Base-by-base conservation (phyloP, 768 basidiomycete genomes). In the Cyclocybe cylindracea region DNA sequence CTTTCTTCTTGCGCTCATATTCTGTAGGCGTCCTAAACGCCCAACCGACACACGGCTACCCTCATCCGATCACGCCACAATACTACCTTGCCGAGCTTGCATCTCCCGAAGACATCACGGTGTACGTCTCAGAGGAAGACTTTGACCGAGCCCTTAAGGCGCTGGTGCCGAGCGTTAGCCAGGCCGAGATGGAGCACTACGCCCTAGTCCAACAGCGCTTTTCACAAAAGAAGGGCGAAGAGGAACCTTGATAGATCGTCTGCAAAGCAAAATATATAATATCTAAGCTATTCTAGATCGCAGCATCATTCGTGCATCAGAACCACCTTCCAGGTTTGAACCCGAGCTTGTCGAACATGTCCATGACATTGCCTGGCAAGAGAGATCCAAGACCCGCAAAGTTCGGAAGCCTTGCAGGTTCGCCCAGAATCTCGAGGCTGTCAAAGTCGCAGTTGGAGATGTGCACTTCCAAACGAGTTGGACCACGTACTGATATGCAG, bases 81-180 rank as follows among this genome's bases (percentile, higher is more conserved):
- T 96, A 94, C 61, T 98, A 91, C 60, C 81, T 98, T 7, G 79
- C 87, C 9, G 93, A 94, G 64, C 75, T 97, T 57, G 93, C 92
- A 0, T 72, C 74, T 5, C 67, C 78, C 0, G 76, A 74, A 18
- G 94, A 96, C 51, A 79, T 87, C 10, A 78, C 82, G 10, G 86
- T 98, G 10, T 71, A 85, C n/a, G 92, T 98, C 0, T 78, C 78
- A 0, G 73, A 74, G 54, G 74, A 72, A 19, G 96, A 98, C 69
- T 98, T 98, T 67, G 74, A 82, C 31, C 66, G 66, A 10, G 95
- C 96, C 2, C 71, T 98, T 18, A 57, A 68, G 3, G 83, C 83
- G 51, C 75, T 95, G 2, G 75, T 86, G 9, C 91, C 93, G 3
- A 92, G 89, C 61, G 86, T 98, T 14, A 94, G 87, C 62, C 77